Evolutionary conservation across 2,329 filamentous ascomycete species (phyloP).

Genomic region (Pseudocercospora musae): DNA sequence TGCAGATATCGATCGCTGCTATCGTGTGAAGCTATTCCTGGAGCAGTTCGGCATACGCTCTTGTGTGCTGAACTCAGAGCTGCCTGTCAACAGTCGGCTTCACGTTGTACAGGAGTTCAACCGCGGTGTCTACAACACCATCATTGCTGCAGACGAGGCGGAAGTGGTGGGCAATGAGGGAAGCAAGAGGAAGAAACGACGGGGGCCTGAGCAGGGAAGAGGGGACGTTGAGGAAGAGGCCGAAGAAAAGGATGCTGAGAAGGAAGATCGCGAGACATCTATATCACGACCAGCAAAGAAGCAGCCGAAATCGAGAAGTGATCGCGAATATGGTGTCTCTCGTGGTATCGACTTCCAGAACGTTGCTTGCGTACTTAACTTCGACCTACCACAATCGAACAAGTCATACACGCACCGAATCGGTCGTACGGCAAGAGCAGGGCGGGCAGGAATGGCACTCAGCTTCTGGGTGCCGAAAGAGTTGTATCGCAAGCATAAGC

Average conservation of each 20-base stretch:
- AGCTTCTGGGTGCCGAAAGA: slow-evolving; percentile 86
- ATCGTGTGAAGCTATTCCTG: slow-evolving; percentile 88
- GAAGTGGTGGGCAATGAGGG: slow-evolving; percentile 72
- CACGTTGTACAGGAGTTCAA: slow-evolving; percentile 98
- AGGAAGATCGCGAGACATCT: slow-evolving; percentile 29
- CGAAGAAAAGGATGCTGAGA: slow-evolving; percentile 34
- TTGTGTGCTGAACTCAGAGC: slow-evolving; percentile 88
- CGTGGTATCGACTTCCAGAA: slow-evolving; percentile 96
- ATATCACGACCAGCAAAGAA: slow-evolving; percentile 46
- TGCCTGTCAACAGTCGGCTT: slow-evolving; percentile 87
- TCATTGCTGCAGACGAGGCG: slow-evolving; percentile 91
- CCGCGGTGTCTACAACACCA: slow-evolving; percentile 92
- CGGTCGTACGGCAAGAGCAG: slow-evolving; percentile 85
- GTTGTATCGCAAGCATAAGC: slow-evolving; percentile 82
- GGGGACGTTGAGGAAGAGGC: slow-evolving; percentile 27
- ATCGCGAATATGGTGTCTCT: slow-evolving; percentile 92
- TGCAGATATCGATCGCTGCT: slow-evolving; percentile 81
- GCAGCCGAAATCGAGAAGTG: slow-evolving; percentile 62
- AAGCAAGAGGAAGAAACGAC: slow-evolving; percentile 30
- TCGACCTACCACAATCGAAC: slow-evolving; percentile 82
- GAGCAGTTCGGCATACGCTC: slow-evolving; percentile 96
- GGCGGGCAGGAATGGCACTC: slow-evolving; percentile 89
- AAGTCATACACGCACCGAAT: slow-evolving; percentile 98
- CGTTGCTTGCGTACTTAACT: slow-evolving; percentile 92
- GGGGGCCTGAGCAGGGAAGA: slow-evolving; percentile 26